Conservation (phyloP, 495 filamentous ascomycete species). For the Cairneyella variabilis region DNA sequence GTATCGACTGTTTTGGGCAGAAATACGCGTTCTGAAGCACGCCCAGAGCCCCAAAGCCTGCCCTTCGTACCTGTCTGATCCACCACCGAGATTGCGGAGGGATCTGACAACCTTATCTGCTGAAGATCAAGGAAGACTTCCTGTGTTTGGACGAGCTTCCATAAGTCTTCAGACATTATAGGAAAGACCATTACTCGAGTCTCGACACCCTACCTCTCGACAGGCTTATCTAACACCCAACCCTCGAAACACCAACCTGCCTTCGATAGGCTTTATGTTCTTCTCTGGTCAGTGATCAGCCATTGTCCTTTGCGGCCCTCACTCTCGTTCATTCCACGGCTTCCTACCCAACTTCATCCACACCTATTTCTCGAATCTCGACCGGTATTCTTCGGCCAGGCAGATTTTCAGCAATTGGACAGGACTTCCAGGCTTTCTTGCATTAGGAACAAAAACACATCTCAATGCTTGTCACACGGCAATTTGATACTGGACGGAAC, state of each 20-base stretch:
- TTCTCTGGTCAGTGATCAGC: slow-evolving; percentile 21
- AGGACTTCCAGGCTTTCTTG: slow-evolving; percentile 12
- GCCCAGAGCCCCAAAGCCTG: slow-evolving; percentile 12
- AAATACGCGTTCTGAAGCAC: slow-evolving; percentile 26
- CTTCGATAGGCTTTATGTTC: slow-evolving; percentile 23
- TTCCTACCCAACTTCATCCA: slow-evolving; percentile 5
- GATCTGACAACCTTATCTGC: slow-evolving; percentile 20
- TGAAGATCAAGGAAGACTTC: slow-evolving; percentile 6
- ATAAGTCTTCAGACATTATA: slow-evolving; percentile 1
- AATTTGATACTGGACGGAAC: slow-evolving; percentile 51
- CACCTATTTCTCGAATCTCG: slow-evolving; percentile 1
- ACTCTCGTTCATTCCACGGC: slow-evolving; percentile 25
- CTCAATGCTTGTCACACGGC: slow-evolving; percentile 59
- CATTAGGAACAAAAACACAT: slow-evolving; percentile 16
- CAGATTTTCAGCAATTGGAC: slow-evolving; percentile 1
- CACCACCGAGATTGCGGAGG: slow-evolving; percentile 16
- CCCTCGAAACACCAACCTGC: slow-evolving; percentile 1
- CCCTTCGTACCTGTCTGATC: slow-evolving; percentile 14
- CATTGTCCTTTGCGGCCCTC: slow-evolving; percentile 15
- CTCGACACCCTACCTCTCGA: neutral
- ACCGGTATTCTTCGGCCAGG: neutral
- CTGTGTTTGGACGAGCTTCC: slow-evolving; percentile 6
- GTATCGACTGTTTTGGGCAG: slow-evolving; percentile 14
- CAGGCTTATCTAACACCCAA: slow-evolving; percentile 10
- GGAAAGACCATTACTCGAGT: slow-evolving; percentile 8